Base-by-base conservation (phyloP, 1,139 yeast genomes). In the Debaryomyces singareniensis region DNA sequence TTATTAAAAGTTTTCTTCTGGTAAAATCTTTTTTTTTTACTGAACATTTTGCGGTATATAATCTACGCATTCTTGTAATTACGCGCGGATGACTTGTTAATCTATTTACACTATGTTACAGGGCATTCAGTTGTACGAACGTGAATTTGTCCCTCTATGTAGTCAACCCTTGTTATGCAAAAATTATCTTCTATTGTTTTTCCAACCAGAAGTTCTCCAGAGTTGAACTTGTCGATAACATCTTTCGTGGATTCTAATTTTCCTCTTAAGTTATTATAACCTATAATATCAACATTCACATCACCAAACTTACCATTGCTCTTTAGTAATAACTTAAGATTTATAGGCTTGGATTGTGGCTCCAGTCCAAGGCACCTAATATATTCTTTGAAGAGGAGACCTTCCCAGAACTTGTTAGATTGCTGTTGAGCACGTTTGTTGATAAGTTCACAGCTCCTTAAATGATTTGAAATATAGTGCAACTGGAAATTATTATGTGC, bases 341-440 rank as follows among this genome's bases (percentile, higher is more conserved):
- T 37, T 11, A 59, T 52, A 18, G 47, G 51, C 1, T 42, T 27
- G 1, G 27, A 23, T 3, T 55, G 38, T 22, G 40, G 34, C 1
- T 48, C 50, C 3, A 27, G 16, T 5, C 42, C 26, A 13, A 46
- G 22, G 33, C 48, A 29, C 10, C 37, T 40, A 26, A 47, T 38
- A 34, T 62, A 63, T 26, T 50, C 51, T 28, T 47, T 47, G 24
- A 66, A 45, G 28, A 65, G 59, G 6, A 53, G 39, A 2, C 68
- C 68, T 36, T 54, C 56, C 71, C 71, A 66, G 36, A 63, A 66
- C 28, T 51, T 45, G 13, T 41, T 40, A 1, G 68, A 53, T 12
- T 49, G 44, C 14, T 37, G 35, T 27, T 53, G 59, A 1, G 51
- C 39, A 27, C 47, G 45, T 27, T 47, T 51, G 28, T 51, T 53